These are phyloP conservation scores for Nymphaea colorata DNA, from an alignment of 164 flowering plant species.

Conservation along the genomic window DNA sequence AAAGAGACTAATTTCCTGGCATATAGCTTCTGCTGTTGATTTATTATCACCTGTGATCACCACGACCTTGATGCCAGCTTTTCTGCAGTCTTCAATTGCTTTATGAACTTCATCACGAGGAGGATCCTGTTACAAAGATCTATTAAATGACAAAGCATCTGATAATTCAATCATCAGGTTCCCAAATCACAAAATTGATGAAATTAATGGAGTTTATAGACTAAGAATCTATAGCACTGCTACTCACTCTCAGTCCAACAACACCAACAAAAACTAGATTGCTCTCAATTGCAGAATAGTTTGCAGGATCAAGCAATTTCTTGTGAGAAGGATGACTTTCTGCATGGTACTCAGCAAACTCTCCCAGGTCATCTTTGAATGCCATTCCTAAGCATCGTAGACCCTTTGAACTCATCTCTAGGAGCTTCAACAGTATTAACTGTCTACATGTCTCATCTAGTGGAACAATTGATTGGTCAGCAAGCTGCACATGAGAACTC, in stretches of 20 bases:
- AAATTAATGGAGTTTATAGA: no score
- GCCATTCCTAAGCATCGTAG: conserved; percentile 80
- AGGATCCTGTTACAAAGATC: conserved; percentile 50
- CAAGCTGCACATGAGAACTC: conserved; percentile 66
- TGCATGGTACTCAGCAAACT: conserved; percentile 56
- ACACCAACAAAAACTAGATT: conserved; percentile 74
- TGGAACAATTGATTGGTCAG: conserved; percentile 73
- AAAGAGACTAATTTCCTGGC: conserved; percentile 64
- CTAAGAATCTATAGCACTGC: not conserved
- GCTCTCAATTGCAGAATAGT: conserved; percentile 60
- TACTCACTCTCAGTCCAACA: conserved; percentile 77
- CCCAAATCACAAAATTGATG: not conserved
- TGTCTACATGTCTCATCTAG: conserved; percentile 67
- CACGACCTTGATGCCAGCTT: conserved; percentile 81
- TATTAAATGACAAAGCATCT: not conserved
- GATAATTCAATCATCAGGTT: not conserved
- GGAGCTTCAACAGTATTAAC: conserved; percentile 34
- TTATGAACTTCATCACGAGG: conserved; percentile 74
- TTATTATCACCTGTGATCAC: conserved; percentile 95
- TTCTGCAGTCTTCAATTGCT: conserved; percentile 72
- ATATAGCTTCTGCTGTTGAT: conserved; percentile 83
- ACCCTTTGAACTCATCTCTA: conserved; percentile 84
- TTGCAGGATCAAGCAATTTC: conserved; percentile 71
- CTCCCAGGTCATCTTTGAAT: conserved; percentile 78
- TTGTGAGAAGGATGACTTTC: conserved; percentile 72